These are phyloP conservation scores for Yamadazyma atlantica DNA, from an alignment of 1,139 yeast genomes.

Conservation along the genomic window DNA sequence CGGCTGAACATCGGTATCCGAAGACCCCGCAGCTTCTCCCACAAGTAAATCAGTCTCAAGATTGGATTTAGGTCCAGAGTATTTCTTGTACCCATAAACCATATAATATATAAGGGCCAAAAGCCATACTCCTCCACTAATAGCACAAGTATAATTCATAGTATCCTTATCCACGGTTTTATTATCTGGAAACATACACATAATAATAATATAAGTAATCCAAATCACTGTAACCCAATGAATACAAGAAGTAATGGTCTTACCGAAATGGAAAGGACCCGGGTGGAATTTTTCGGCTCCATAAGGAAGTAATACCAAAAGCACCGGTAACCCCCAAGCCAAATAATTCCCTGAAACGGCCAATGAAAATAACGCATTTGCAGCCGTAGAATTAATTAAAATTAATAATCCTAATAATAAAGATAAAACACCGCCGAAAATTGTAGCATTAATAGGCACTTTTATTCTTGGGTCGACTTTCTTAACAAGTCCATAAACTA, in stretches of 20 bases:
- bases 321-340: constrained; percentile 43
- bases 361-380: constrained; percentile 52
- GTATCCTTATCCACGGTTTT: constrained; percentile 25
- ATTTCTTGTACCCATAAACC: constrained; percentile 27
- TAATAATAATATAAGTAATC: constrained; percentile 30
- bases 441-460: constrained; percentile 63
- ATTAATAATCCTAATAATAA: constrained; percentile 57
- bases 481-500: constrained; percentile 44
- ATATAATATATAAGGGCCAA: constrained; percentile 28
- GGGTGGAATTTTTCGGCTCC: constrained; percentile 52
- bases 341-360: constrained; percentile 46
- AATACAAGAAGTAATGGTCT: constrained; percentile 36
- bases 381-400: constrained; percentile 59
- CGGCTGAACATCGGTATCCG: constrained; percentile 5
- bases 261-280: constrained; percentile 65
- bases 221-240: constrained; percentile 26
- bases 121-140: constrained; percentile 37
- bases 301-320: constrained; percentile 40
- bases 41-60: constrained; percentile 18
- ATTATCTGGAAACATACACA: constrained; percentile 42
- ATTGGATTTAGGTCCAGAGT: constrained; percentile 39
- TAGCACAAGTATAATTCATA: constrained; percentile 39
- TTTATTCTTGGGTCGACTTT: constrained; percentile 50
- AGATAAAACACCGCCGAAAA: constrained; percentile 49
- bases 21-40: constrained; percentile 2